Percentiles rank a stretch among this genome's conserved stretches.
Conservation (phyloP, 495 filamentous ascomycete genomes). For the Penicillium daleae region DNA sequence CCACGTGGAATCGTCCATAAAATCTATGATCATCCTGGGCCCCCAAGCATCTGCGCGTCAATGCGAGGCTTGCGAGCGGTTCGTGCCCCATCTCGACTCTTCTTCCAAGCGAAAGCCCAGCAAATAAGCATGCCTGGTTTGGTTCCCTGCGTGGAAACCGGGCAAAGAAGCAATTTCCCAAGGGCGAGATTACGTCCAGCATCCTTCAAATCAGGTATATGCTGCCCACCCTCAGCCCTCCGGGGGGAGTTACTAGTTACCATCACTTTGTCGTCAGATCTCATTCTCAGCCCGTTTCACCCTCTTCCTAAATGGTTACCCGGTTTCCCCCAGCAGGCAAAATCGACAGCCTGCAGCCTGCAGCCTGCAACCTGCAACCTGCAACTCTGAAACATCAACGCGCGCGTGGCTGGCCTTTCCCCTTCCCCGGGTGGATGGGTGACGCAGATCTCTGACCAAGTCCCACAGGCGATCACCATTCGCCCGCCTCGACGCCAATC, state of each 20-base stretch:
- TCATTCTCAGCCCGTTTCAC: conserved; percentile 1
- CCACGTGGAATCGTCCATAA: conserved; percentile 14
- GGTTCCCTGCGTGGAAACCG: too few relatives aligned
- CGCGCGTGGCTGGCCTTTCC: neutral
- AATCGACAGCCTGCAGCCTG: too few relatives aligned
- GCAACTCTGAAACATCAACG: conserved; percentile 2
- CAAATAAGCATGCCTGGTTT: too few relatives aligned
- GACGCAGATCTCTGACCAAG: neutral
- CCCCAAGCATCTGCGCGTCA: neutral
- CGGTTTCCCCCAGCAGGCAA: too few relatives aligned
- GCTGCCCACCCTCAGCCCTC: neutral
- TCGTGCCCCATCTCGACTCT: too few relatives aligned
- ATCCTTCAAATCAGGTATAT: neutral
- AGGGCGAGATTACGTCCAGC: neutral
- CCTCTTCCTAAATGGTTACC: neutral
- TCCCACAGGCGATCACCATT: neutral
- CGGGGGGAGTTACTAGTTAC: too few relatives aligned
- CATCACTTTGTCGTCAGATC: neutral
- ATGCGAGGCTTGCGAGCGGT: conserved; percentile 3
- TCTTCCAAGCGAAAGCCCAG: too few relatives aligned
- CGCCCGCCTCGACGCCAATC: neutral
- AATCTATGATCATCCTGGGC: neutral
- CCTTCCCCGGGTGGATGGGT: too few relatives aligned
- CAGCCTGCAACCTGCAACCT: too few relatives aligned
- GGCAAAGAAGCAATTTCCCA: neutral